phyloP scores from a whole-genome alignment of 495 filamentous ascomycete species.

The Apiosordaria backusii region DNA sequence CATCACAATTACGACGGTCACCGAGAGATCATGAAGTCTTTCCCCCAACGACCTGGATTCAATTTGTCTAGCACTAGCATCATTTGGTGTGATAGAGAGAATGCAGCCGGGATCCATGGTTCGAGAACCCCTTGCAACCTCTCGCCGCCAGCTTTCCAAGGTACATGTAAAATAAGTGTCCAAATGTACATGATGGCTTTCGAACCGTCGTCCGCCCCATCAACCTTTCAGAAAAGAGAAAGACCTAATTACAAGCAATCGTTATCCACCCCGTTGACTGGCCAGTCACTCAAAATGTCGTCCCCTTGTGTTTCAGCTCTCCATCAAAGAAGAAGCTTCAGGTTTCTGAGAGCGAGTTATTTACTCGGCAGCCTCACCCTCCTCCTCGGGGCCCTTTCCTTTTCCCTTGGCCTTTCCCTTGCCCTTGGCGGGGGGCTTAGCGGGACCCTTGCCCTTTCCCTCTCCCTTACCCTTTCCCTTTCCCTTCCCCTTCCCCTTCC shows the following conservation, averaged over 20 bases:
- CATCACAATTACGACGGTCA: no score
- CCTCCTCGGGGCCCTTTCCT: constrained; percentile 1
- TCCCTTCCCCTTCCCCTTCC: constrained; percentile 5
- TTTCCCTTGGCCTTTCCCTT: constrained; percentile 15
- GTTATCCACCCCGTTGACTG: neutral
- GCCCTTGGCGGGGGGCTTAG: constrained; percentile 4
- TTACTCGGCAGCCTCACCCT: constrained; percentile 1
- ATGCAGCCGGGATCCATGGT: no score
- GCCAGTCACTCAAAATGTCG: neutral
- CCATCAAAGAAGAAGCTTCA: neutral
- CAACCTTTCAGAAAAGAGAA: neutral
- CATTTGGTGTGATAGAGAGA: no score
- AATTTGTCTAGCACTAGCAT: no score
- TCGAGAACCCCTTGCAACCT: no score
- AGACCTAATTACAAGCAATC: neutral
- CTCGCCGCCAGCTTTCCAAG: no score
- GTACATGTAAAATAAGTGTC: no score
- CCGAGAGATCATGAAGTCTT: no score
- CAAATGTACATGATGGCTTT: neutral
- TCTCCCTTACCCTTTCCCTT: neutral
- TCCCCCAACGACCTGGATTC: no score
- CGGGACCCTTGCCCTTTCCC: neutral
- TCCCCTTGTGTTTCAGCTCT: neutral
- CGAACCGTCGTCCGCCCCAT: neutral
- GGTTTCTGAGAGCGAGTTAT: neutral